Conservation (phyloP, 305 asterid species). For the Fraxinus platypoda region DNA sequence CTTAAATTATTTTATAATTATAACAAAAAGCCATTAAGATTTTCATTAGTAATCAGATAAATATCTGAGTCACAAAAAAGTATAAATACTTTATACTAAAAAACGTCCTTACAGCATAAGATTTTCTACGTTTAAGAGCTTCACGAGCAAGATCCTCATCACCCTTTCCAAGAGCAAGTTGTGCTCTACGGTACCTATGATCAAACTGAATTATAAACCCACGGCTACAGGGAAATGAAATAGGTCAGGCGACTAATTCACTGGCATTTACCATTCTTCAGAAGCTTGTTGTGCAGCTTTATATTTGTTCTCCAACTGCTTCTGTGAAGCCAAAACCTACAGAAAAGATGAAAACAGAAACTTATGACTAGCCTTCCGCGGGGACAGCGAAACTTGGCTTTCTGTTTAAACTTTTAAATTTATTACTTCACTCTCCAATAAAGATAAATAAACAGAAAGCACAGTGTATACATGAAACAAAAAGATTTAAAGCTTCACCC, state of each 20-base stretch:
- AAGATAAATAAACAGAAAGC: constrained; percentile 7
- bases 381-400: not conserved
- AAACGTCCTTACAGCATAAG: constrained; percentile 67
- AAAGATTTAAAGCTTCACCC: not conserved
- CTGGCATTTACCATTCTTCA: constrained; percentile 72
- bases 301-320: constrained; percentile 85
- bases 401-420: not conserved
- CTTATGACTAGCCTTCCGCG: constrained; percentile 15
- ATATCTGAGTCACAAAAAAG: not conserved
- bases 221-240: constrained; percentile 24
- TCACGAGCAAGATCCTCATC: constrained; percentile 99
- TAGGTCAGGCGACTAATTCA: constrained; percentile 9
- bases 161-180: constrained; percentile 92
- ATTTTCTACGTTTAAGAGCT: constrained; percentile 90
- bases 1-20: not conserved
- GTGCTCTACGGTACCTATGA: constrained; percentile 90
- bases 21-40: not conserved
- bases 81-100: not conserved
- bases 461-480: not conserved
- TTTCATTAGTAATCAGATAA: constrained; percentile 9
- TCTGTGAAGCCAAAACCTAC: constrained; percentile 95
- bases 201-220: constrained; percentile 27
- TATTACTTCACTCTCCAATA: not conserved
- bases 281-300: constrained; percentile 90
- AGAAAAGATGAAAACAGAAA: constrained; percentile 18